A percentile compares a stretch with the other conserved stretches of the same genome.
These are phyloP conservation scores for Epichloe aotearoae DNA, from an alignment of 2,329 filamentous ascomycete species.

Conservation along the genomic window DNA sequence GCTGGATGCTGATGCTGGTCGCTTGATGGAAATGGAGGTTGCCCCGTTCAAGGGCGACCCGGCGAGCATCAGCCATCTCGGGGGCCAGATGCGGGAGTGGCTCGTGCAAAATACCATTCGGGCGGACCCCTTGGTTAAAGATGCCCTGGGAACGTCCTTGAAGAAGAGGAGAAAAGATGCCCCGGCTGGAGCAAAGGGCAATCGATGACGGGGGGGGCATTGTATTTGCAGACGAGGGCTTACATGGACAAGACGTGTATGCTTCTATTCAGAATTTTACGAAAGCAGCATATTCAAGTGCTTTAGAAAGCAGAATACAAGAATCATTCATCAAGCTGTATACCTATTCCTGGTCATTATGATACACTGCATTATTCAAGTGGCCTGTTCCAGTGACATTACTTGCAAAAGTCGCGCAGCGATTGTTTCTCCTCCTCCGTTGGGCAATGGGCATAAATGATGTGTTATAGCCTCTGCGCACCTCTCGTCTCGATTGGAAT, in stretches of 20 bases:
- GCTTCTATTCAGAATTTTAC: no score
- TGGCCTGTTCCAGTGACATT: no score
- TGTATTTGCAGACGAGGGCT: not conserved
- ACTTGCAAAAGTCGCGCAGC: no score
- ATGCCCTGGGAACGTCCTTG: conserved; percentile 59
- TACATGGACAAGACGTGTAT: not conserved
- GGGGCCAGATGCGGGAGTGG: conserved; percentile 68
- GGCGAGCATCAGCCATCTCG: conserved; percentile 42
- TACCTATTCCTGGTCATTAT: no score
- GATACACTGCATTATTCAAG: no score
- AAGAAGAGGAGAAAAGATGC: conserved; percentile 48
- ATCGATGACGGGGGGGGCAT: conserved; percentile 17
- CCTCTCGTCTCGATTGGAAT: conserved; percentile 52
- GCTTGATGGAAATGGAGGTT: conserved; percentile 65
- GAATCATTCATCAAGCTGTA: no score
- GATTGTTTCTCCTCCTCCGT: no score
- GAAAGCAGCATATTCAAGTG: no score
- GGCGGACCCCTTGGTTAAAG: conserved; percentile 67
- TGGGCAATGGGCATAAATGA: no score
- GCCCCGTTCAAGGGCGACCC: conserved; percentile 68
- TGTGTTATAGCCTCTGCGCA: conserved; percentile 38
- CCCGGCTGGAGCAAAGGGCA: conserved; percentile 48
- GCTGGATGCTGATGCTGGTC: conserved; percentile 54
- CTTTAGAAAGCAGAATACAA: no score
- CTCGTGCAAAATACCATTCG: conserved; percentile 76